Percentiles rank a stretch among this genome's conserved stretches.
Conservation (phyloP, 2,329 filamentous ascomycete species). For the Fonsecaea pedrosoi region DNA sequence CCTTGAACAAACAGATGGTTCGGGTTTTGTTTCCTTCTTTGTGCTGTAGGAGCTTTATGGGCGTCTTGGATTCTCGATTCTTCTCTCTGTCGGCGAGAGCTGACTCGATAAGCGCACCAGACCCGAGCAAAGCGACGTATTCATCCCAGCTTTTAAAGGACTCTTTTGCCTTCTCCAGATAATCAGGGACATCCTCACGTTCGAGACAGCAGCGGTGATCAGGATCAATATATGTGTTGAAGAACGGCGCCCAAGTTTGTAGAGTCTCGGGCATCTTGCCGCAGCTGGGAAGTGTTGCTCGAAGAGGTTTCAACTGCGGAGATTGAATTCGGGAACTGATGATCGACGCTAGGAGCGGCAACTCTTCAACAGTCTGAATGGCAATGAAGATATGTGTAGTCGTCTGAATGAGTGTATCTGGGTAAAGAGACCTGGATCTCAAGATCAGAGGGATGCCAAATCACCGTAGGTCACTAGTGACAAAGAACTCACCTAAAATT, state of each 20-base stretch:
- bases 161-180: not conserved
- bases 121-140: constrained; percentile 9
- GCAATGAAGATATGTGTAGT: not conserved
- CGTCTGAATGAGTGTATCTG: not conserved
- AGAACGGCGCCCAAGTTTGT: not conserved
- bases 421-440: not conserved
- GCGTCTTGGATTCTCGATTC: not conserved
- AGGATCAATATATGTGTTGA: not conserved
- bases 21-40: not conserved
- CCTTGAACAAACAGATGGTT: not conserved
- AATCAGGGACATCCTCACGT: not conserved
- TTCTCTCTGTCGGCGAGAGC: not conserved
- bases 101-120: not conserved
- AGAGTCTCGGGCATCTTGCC: not conserved
- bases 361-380: not conserved
- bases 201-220: not conserved
- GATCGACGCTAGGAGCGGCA: too few relatives aligned
- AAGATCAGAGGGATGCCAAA: not conserved
- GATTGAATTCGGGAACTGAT: too few relatives aligned
- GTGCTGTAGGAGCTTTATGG: not conserved
- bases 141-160: constrained; percentile 6
- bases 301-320: too few relatives aligned
- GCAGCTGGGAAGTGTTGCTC: not conserved
- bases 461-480: not conserved
- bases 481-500: not conserved